Base-by-base conservation (phyloP, 2,329 filamentous ascomycete species). In the Graphilbum ipis-grandicollis region DNA sequence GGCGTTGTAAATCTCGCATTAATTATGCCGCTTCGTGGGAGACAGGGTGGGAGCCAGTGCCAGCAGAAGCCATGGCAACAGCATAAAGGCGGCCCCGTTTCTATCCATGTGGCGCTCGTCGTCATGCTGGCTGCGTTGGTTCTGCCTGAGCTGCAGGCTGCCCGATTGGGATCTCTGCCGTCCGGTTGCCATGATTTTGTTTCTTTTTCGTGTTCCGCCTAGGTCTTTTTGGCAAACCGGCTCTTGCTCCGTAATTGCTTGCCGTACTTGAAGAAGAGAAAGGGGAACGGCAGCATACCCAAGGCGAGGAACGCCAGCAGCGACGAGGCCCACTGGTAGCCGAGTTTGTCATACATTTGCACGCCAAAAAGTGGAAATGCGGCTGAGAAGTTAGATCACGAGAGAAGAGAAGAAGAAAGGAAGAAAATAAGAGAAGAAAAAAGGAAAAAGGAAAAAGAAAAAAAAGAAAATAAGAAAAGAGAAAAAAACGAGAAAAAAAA, bases 331-430 rank as follows among this genome's bases (percentile, higher is more conserved):
- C 80, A 85, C 42, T 77, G 71, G 40, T 76, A 69, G 14, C 79
- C 80, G 19, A 86, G 61, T 19, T 58, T 64, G 9, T 68, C 52
- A 50, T 84, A 88, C 75, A 86, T 72, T 45, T 75, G 77, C 21
- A 71, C 66, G 14, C 78, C 78, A 52, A 86, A 85, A 3, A 85
- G 59, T 13, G 80, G 79, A 46, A 86, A 86, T 4, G 73, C 70
- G 36, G 82, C 83, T 72, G 43, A 14, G 19, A 10, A 6, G 21
- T 4, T 12, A n/a, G 14, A n/a, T 26, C 7, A 5, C 17, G 17
- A 22, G 9, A 22, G 19, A 28, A 15, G 26, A 23, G 22, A 34
- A 35, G 39, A 34, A 41, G 37, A 35, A 41, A 26, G 19, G 26
- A 34, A 34, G 21, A 9, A 17, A 26, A 26, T 22, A 28, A 17